Percentiles rank a stretch among this genome's conserved stretches.
Evolutionary conservation across 208 protist species (phyloP).

Genomic region (Acanthamoeba culbertsoni): DNA sequence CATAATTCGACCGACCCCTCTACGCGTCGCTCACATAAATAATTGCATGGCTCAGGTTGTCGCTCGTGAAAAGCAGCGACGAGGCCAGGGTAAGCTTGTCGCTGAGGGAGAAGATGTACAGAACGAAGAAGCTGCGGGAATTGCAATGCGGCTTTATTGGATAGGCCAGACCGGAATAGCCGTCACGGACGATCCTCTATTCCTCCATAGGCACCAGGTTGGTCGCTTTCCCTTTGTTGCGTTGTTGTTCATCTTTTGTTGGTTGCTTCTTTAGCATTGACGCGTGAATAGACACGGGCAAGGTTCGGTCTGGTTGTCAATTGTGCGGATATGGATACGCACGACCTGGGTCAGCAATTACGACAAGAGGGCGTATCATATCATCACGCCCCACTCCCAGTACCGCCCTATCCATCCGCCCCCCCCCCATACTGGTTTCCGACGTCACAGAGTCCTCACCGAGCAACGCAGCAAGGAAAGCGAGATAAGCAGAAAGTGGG

Average conservation of each 20-base stretch:
- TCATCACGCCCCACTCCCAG: neutral
- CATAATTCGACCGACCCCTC: no score
- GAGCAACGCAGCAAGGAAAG: slow-evolving; percentile 29
- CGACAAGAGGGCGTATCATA: neutral
- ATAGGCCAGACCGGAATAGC: neutral
- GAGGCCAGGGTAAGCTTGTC: neutral
- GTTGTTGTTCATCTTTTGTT: neutral
- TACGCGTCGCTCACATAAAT: neutral
- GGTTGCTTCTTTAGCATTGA: no score
- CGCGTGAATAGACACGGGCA: neutral
- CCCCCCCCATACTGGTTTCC: no score
- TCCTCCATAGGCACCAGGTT: neutral
- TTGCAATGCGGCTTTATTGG: neutral
- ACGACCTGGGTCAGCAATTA: neutral
- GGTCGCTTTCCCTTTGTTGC: neutral
- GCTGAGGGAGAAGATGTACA: neutral
- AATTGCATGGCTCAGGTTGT: neutral
- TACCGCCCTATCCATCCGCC: no score
- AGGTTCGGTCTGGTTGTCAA: neutral
- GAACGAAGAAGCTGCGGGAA: neutral
- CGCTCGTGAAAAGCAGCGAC: neutral
- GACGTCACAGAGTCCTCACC: no score
- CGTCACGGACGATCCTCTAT: neutral
- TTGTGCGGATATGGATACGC: neutral
- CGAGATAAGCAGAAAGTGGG: slow-evolving; percentile 13